A percentile compares a stretch with the other conserved stretches of the same genome.
Evolutionary conservation across 352 stramenopile species (phyloP).

Genomic region (Pythium utonaiense): DNA sequence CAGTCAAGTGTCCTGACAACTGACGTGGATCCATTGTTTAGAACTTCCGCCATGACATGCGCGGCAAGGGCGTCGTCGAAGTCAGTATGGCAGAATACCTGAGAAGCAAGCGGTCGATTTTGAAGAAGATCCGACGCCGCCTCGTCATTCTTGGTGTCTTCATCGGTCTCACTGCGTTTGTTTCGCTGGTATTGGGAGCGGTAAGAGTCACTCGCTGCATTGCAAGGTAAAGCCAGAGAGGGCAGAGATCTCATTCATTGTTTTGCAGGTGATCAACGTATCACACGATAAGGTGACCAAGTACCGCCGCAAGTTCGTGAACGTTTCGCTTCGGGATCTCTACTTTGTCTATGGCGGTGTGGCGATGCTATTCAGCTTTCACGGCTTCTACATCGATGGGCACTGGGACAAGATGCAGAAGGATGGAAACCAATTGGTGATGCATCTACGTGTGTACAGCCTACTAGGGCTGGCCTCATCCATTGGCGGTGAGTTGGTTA

Average conservation of each 20-base stretch:
- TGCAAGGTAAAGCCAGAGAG: too few relatives aligned
- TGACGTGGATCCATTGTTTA: too few relatives aligned
- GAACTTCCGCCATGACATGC: conserved; percentile 70
- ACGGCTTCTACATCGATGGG: conserved; percentile 69
- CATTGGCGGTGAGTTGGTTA: conserved; percentile 30
- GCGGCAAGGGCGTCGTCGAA: conserved; percentile 59
- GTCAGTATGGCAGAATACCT: conserved; percentile 70
- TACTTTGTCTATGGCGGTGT: conserved; percentile 64
- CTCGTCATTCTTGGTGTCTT: conserved; percentile 54
- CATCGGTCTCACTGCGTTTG: conserved; percentile 41
- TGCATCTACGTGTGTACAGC: conserved; percentile 69
- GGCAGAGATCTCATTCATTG: too few relatives aligned
- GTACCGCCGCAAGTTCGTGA: conserved; percentile 31
- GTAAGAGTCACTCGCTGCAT: conserved; percentile 35
- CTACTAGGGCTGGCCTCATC: conserved; percentile 48
- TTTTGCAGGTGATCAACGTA: conserved; percentile 40
- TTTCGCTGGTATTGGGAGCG: conserved; percentile 44
- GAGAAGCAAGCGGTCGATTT: conserved; percentile 63
- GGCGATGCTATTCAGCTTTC: conserved; percentile 45
- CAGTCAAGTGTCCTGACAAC: too few relatives aligned
- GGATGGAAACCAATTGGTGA: conserved; percentile 61
- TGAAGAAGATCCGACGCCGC: conserved; percentile 71
- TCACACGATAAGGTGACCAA: conserved; percentile 48
- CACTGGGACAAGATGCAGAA: conserved; percentile 52
- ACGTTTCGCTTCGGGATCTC: conserved; percentile 45